These are phyloP conservation scores for Moniliophthora roreri DNA, from an alignment of 1,284 basidiomycete species.

Conservation along the genomic window DNA sequence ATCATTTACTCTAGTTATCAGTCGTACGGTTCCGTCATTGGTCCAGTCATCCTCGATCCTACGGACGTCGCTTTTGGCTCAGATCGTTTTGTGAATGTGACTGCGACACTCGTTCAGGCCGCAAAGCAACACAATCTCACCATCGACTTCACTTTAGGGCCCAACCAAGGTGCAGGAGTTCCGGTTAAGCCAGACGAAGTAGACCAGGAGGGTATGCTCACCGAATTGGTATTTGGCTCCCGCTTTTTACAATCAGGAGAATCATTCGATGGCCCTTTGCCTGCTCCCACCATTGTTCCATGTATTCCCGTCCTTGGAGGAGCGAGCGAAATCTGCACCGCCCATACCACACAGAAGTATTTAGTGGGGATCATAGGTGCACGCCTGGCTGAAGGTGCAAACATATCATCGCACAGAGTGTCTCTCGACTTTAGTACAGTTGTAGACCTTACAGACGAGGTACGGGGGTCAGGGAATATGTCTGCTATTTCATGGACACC, in stretches of 20 bases:
- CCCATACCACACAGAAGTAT: conserved; percentile 16
- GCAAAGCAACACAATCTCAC: conserved; percentile 17
- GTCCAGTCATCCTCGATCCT: conserved; percentile 14
- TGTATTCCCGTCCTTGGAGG: conserved; percentile 4
- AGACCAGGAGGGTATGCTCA: conserved; percentile 20
- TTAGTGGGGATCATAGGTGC: conserved; percentile 17
- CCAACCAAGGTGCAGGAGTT: conserved; percentile 18
- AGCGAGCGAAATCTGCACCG: conserved; percentile 14
- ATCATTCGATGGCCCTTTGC: conserved; percentile 14
- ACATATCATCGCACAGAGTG: conserved; percentile 7
- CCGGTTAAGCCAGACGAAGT: conserved; percentile 18
- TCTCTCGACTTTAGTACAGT: conserved; percentile 19
- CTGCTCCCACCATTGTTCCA: conserved; percentile 14
- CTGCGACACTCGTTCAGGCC: conserved; percentile 12
- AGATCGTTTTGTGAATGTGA: conserved; percentile 16
- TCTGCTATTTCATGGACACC: conserved; percentile 12
- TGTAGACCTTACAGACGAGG: conserved; percentile 17
- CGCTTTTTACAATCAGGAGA: conserved; percentile 16
- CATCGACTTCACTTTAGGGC: conserved; percentile 18
- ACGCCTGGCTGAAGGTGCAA: conserved; percentile 13
- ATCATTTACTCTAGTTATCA: not conserved
- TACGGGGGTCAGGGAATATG: conserved; percentile 5
- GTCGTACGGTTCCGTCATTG: not conserved
- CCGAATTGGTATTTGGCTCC: conserved; percentile 18
- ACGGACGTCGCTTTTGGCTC: conserved; percentile 19